Evolutionary conservation across 192 early-diverging fungal genomes (phyloP).

Genomic region (Pilobolus umbonatus): DNA sequence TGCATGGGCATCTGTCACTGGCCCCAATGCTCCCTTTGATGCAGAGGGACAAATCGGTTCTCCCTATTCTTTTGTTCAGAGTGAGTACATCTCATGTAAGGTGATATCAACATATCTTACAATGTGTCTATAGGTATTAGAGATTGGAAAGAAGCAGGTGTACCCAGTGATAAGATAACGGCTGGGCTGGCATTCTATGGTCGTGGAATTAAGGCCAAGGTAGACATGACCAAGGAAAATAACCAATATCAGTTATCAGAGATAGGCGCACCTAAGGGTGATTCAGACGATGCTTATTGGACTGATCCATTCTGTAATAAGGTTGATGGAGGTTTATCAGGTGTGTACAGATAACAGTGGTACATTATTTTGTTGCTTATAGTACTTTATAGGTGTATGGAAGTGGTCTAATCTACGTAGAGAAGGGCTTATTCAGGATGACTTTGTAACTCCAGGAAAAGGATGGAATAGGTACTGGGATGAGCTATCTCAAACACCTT

Average conservation of each 20-base stretch:
- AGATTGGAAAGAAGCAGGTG: conserved; percentile 53
- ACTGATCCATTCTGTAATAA: conserved; percentile 35
- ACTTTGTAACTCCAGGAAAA: conserved; percentile 34
- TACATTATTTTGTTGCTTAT: background rate
- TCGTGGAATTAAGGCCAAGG: conserved; percentile 41
- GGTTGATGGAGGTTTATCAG: conserved; percentile 38
- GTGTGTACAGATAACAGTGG: conserved; percentile 28
- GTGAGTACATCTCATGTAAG: too few species aligned
- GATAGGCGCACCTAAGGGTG: conserved; percentile 48
- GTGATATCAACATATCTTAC: background rate
- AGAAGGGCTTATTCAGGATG: conserved; percentile 42
- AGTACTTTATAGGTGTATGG: conserved; percentile 43
- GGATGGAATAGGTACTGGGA: conserved; percentile 60
- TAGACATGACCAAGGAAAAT: conserved; percentile 27
- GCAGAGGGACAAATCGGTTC: conserved; percentile 23
- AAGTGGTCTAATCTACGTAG: conserved; percentile 54
- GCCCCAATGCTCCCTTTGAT: conserved; percentile 58
- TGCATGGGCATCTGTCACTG: conserved; percentile 54
- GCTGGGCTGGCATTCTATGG: conserved; percentile 64
- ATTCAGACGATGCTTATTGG: conserved; percentile 51
- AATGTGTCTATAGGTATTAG: conserved; percentile 36
- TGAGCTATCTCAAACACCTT: conserved; percentile 44
- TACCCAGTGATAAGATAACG: conserved; percentile 53
- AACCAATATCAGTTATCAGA: conserved; percentile 36
- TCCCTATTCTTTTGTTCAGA: conserved; percentile 36